Percentiles rank a stretch among this genome's conserved stretches.
Conservation (phyloP, 1,284 basidiomycete species). For the Rhodotorula sp. region DNA sequence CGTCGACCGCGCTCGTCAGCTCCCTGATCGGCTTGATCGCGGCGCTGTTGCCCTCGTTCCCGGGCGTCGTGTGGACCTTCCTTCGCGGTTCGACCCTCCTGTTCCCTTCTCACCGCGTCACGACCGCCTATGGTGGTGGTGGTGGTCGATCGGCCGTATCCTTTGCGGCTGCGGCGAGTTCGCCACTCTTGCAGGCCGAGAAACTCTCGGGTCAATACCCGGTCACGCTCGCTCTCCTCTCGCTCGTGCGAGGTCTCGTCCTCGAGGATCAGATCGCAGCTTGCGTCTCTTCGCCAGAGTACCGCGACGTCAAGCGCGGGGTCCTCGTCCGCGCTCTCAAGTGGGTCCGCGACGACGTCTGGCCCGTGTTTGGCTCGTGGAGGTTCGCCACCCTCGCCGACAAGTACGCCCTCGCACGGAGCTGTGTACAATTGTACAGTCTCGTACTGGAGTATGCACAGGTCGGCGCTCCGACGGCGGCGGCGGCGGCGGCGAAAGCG, state of each 20-base stretch:
- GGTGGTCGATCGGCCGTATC: slow-evolving; percentile 51
- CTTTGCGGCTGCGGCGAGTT: background rate
- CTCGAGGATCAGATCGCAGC: slow-evolving; percentile 54
- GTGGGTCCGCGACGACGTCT: slow-evolving; percentile 79
- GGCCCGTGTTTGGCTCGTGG: slow-evolving; percentile 80
- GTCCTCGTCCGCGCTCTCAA: slow-evolving; percentile 71
- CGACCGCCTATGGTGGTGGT: background rate
- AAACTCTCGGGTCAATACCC: slow-evolving; percentile 70
- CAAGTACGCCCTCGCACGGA: slow-evolving; percentile 72
- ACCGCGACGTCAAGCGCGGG: slow-evolving; percentile 72
- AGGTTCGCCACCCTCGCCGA: slow-evolving; percentile 73
- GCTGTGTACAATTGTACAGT: slow-evolving; percentile 65
- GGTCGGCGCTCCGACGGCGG: slow-evolving; percentile 46
- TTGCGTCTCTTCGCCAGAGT: slow-evolving; percentile 55
- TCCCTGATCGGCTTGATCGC: slow-evolving; percentile 77
- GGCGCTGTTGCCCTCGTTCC: slow-evolving; percentile 69
- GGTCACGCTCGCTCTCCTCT: slow-evolving; percentile 72
- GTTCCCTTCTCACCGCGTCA: slow-evolving; percentile 57
- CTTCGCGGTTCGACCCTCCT: slow-evolving; percentile 72
- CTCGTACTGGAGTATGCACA: slow-evolving; percentile 66
- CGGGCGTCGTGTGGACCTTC: slow-evolving; percentile 79
- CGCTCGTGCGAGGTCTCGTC: slow-evolving; percentile 72
- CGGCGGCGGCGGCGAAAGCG: slow-evolving; percentile 40
- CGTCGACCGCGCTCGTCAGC: slow-evolving; percentile 66
- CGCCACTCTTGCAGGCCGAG: slow-evolving; percentile 65